Conservation (phyloP, 257 asterid species). For the Salvia hispanica region DNA sequence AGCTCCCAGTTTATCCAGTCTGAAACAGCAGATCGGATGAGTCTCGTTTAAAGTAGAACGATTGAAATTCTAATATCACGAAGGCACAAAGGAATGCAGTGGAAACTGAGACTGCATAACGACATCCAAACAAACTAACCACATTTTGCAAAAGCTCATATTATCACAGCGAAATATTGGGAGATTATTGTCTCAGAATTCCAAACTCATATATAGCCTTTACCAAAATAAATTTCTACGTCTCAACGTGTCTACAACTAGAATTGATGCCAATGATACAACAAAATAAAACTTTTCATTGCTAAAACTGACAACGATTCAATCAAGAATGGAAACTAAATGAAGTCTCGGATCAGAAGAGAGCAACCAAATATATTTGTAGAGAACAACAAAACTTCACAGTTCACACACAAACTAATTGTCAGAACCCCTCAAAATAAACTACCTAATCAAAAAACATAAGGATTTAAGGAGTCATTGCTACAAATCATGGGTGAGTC, state of each 20-base stretch:
- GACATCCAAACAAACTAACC: not conserved
- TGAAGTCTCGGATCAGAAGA: not conserved
- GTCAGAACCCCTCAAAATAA: not conserved
- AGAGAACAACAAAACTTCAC: slow-evolving; percentile 23
- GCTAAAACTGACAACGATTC: not conserved
- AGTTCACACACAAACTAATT: slow-evolving; percentile 17
- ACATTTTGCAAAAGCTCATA: no score
- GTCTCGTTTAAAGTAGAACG: not conserved
- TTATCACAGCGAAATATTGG: no score
- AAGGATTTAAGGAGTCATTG: not conserved
- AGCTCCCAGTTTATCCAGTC: slow-evolving; percentile 83
- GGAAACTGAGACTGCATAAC: slow-evolving; percentile 6
- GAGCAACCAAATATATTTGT: not conserved
- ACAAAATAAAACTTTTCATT: not conserved
- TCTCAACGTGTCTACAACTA: not conserved
- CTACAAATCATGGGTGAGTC: not conserved
- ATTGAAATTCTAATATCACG: slow-evolving; percentile 5
- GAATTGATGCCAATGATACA: not conserved
- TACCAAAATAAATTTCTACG: no score
- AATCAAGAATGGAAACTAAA: not conserved
- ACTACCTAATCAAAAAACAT: not conserved
- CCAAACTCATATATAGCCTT: no score
- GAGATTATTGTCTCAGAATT: no score
- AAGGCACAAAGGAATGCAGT: not conserved
- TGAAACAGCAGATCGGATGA: slow-evolving; percentile 36